Evolutionary conservation across 2,329 filamentous ascomycete genomes (phyloP).

Genomic region (Thermochaetoides dissita): DNA sequence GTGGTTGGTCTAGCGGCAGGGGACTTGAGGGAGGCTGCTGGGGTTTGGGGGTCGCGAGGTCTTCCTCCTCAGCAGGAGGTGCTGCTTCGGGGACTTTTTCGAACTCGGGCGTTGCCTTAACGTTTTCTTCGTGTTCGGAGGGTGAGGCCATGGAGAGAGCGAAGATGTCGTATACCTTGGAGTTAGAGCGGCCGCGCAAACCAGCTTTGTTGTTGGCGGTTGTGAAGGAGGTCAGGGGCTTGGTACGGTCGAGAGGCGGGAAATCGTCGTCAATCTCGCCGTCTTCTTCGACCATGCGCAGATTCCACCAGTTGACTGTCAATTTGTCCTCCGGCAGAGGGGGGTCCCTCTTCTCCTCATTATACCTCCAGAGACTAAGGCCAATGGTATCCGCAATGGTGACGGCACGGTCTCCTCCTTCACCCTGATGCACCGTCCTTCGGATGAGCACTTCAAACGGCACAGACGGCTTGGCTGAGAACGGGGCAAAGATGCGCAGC

Average conservation of each 20-base stretch:
- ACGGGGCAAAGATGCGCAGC: slow-evolving; percentile 65
- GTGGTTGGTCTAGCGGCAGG: slow-evolving; percentile 22
- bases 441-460: slow-evolving; percentile 60
- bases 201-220: slow-evolving; percentile 62
- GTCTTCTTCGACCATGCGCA: slow-evolving; percentile 73
- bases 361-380: slow-evolving; percentile 62
- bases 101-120: slow-evolving; percentile 52
- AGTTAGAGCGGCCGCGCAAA: slow-evolving; percentile 45
- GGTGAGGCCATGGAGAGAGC: slow-evolving; percentile 60
- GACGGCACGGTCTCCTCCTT: slow-evolving; percentile 46
- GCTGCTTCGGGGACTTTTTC: slow-evolving; percentile 34
- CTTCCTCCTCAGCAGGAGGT: slow-evolving; percentile 23
- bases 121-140: slow-evolving; percentile 55
- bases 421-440: slow-evolving; percentile 53
- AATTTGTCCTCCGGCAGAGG: slow-evolving; percentile 48
- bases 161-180: slow-evolving; percentile 71
- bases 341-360: slow-evolving; percentile 61
- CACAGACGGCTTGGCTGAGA: slow-evolving; percentile 48
- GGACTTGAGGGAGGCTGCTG: slow-evolving; percentile 31
- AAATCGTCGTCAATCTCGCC: slow-evolving; percentile 80
- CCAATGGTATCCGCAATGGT: slow-evolving; percentile 73
- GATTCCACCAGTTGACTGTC: slow-evolving; percentile 69
- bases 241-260: slow-evolving; percentile 60
- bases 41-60: slow-evolving; percentile 31
- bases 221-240: slow-evolving; percentile 63